Evolutionary conservation across 2,329 filamentous ascomycete genomes (phyloP).

Genomic region (Diaporthe ampelina): DNA sequence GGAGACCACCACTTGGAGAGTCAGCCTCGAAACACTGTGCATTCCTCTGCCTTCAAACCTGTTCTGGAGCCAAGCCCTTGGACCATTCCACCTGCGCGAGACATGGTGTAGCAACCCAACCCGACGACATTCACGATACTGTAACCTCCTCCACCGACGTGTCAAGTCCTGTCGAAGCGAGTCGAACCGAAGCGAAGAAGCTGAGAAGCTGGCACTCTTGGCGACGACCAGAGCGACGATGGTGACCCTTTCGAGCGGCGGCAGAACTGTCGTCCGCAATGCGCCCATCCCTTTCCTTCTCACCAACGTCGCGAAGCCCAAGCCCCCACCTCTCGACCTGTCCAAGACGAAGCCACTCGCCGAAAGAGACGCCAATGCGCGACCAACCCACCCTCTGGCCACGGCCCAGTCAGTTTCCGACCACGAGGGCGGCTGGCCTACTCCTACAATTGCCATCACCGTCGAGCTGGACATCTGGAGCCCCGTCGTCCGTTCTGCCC

Average conservation of each 20-base stretch:
- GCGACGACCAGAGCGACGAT: background rate
- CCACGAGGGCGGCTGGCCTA: background rate
- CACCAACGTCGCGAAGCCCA: background rate
- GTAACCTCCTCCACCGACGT: background rate
- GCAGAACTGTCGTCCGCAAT: background rate
- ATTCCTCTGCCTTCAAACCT: background rate
- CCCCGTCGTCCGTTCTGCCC: background rate
- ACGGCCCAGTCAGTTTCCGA: background rate
- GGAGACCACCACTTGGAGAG: background rate
- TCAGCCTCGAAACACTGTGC: background rate
- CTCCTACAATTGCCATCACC: background rate
- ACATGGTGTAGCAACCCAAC: background rate
- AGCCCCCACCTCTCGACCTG: conserved; percentile 7
- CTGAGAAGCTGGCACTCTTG: background rate
- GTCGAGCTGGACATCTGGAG: conserved; percentile 12
- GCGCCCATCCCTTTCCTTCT: conserved; percentile 18
- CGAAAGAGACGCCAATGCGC: conserved; percentile 16
- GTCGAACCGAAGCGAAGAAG: background rate
- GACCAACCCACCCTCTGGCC: background rate
- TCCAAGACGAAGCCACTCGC: background rate
- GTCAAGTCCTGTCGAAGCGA: background rate
- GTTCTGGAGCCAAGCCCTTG: background rate
- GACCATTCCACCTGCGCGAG: background rate
- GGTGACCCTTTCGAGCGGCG: background rate
- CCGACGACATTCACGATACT: background rate